phyloP scores from a whole-genome alignment of 768 basidiomycete genomes.

The Termitomyces sp. region DNA sequence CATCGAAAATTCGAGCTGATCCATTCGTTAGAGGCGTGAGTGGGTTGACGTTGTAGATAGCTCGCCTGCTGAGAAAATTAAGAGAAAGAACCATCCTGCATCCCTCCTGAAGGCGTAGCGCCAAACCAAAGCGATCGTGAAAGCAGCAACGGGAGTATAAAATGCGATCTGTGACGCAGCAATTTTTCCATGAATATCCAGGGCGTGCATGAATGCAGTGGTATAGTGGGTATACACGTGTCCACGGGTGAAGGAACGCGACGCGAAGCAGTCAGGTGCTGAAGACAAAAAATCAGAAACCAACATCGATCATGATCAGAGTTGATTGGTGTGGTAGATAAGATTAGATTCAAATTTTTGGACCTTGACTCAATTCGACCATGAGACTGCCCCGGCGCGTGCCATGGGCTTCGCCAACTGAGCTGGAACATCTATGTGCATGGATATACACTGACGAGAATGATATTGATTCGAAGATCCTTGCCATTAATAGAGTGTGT shows the following conservation, averaged over 20 bases:
- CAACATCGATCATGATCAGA: slow-evolving; percentile 18
- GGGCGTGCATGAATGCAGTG: slow-evolving; percentile 30
- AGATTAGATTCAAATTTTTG: slow-evolving; percentile 18
- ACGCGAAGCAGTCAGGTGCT: slow-evolving; percentile 9
- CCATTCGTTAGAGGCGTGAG: neutral
- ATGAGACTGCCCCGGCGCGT: slow-evolving; percentile 79
- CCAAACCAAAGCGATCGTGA: slow-evolving; percentile 39
- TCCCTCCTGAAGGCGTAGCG: slow-evolving; percentile 54
- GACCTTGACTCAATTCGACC: neutral
- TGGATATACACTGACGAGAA: slow-evolving; percentile 70
- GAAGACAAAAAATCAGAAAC: neutral
- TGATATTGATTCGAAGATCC: slow-evolving; percentile 46
- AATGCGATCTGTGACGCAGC: slow-evolving; percentile 55
- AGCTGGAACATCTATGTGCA: slow-evolving; percentile 70
- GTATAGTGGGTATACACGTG: slow-evolving; percentile 12
- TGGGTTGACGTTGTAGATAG: slow-evolving; percentile 2
- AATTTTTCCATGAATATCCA: slow-evolving; percentile 45
- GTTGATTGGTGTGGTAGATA: slow-evolving; percentile 6
- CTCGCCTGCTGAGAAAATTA: slow-evolving; percentile 54
- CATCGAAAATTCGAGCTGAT: slow-evolving; percentile 53
- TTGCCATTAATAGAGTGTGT: slow-evolving; percentile 64
- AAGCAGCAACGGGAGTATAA: slow-evolving; percentile 49
- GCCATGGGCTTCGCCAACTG: slow-evolving; percentile 65
- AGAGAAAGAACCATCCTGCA: slow-evolving; percentile 66
- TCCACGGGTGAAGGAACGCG: slow-evolving; percentile 5